These are phyloP conservation scores for Capsicum pubescens DNA, from an alignment of 257 asterid species.

Conservation along the genomic window DNA sequence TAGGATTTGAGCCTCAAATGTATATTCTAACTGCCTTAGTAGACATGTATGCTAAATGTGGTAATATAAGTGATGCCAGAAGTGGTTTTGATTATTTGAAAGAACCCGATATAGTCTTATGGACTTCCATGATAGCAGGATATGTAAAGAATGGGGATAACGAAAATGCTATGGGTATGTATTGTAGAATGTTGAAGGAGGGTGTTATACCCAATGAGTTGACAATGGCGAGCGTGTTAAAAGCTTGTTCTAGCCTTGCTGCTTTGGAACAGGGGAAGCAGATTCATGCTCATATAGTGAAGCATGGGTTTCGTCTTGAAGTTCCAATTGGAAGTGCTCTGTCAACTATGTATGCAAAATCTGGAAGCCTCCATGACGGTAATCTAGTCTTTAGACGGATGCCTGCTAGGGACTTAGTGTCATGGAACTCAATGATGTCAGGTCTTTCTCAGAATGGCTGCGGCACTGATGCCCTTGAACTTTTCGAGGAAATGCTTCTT, in stretches of 20 bases:
- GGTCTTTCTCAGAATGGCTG: conserved; percentile 84
- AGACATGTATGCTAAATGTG: conserved; percentile 93
- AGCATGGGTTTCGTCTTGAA: conserved; percentile 71
- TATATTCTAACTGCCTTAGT: conserved; percentile 75
- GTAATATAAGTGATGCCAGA: conserved; percentile 61
- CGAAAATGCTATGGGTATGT: conserved; percentile 68
- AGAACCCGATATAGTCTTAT: conserved; percentile 70
- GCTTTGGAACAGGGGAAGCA: conserved; percentile 90
- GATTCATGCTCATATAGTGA: conserved; percentile 70
- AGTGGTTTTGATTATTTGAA: conserved; percentile 63
- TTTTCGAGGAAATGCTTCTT: conserved; percentile 72
- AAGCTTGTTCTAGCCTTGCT: conserved; percentile 81
- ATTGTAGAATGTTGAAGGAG: conserved; percentile 70
- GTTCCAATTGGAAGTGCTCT: conserved; percentile 89
- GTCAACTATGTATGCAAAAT: conserved; percentile 82
- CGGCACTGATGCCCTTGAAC: conserved; percentile 72
- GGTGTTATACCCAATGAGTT: conserved; percentile 72
- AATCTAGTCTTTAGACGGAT: conserved; percentile 60
- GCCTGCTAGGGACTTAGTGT: conserved; percentile 75
- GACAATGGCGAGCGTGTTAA: conserved; percentile 77
- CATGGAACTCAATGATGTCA: conserved; percentile 95
- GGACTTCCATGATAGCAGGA: conserved; percentile 91
- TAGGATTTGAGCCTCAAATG: conserved; percentile 72
- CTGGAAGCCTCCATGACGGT: conserved; percentile 74
- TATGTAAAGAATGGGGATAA: conserved; percentile 79